Percentiles rank a stretch among this genome's conserved stretches.
Evolutionary conservation across 2,329 filamentous ascomycete genomes (phyloP).

Genomic region (Botrytis porri): DNA sequence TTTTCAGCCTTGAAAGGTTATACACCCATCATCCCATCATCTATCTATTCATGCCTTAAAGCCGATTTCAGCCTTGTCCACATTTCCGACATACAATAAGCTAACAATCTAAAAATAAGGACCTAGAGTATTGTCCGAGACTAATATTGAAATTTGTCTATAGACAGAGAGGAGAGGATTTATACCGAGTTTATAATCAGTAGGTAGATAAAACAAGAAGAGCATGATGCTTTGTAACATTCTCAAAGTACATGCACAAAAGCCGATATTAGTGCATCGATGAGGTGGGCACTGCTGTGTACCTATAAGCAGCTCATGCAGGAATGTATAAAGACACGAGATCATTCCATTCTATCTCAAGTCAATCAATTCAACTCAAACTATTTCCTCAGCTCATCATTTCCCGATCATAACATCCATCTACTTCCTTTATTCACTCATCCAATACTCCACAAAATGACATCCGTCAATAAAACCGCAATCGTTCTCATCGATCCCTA

Average conservation of each 20-base stretch:
- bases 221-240: not conserved
- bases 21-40: not conserved
- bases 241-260: not conserved
- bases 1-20: not conserved
- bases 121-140: not conserved
- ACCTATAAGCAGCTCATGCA: not conserved
- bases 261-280: not conserved
- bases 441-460: not conserved
- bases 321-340: not conserved
- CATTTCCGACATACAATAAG: not conserved
- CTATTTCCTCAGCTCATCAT: not conserved
- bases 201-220: not conserved
- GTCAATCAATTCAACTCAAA: not conserved
- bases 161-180: not conserved
- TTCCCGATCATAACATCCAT: not conserved
- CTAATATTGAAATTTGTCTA: not conserved
- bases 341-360: not conserved
- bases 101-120: not conserved
- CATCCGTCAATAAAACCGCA: slow-evolving; percentile 23
- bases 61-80: not conserved
- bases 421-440: not conserved
- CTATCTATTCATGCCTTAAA: slow-evolving; percentile 6
- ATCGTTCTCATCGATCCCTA: slow-evolving; percentile 34
- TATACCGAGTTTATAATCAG: not conserved
- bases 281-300: too few species aligned